Base-by-base conservation (phyloP, 345 rosid species). In the Atalantia buxifolia region DNA sequence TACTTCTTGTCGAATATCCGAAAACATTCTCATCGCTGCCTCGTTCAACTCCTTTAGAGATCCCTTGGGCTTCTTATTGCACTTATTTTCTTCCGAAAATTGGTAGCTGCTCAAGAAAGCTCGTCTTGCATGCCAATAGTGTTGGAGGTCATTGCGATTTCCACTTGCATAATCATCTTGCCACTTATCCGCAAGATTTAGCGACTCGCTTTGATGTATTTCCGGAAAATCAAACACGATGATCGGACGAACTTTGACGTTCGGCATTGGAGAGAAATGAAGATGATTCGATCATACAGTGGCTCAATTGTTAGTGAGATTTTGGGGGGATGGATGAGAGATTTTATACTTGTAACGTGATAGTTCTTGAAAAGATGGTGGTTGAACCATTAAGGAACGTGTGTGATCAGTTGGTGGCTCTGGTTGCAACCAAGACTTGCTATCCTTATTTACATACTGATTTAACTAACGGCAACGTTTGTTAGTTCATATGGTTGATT, bases 111-210 rank as follows among this genome's bases (percentile, higher is more conserved):
- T 85, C 24, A 87, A 59, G 71, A 89, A 87, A 10, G 83, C 87
- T 5, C 89, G 82, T 67, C 92, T 87, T 3, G 90, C 89, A 2
- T 84, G 80, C 88, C 87, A 87, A 6, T 85, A 85, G 16, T 87
- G 7, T 31, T 31, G 86, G 0, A n/a, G 79, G 14, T 80, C 81
- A 31, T 61, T 53, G 12, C 84, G 85, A 57, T 70, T 73, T 1
- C 81, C 81, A 13, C 79, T 74, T 8, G 76, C 81, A 5, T 31
- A 65, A 33, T 80, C 70, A n/a, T 81, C 81, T 30, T 80, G 63
- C 77, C 79, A 77, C 10, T 48, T 77, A 24, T 82, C 78, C 1
- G 83, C 70, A 4, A 77, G 56, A 7, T 40, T 75, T 42, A 71
- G 50, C 5, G 77, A 38, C 7, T 31, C 31, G 6, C 12, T 18